Evolutionary conservation across 306 rosid species (phyloP).

Genomic region (Astragalus membranaceus): DNA sequence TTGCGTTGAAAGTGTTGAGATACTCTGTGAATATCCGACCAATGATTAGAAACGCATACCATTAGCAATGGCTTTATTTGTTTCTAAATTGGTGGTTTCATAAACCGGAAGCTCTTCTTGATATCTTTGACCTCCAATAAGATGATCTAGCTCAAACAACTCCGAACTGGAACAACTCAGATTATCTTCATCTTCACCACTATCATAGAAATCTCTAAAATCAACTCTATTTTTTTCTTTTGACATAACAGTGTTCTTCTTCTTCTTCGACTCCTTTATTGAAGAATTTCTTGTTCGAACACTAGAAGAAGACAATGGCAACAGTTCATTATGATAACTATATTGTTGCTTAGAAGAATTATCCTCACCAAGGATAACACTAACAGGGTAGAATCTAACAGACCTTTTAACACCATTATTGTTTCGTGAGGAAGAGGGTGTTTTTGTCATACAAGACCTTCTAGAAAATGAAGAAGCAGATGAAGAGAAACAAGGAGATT

Average conservation of each 20-base stretch:
- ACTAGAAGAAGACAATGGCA: neutral
- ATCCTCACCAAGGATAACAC: slow-evolving; percentile 50
- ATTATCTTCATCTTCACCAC: slow-evolving; percentile 21
- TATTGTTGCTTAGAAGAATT: slow-evolving; percentile 1
- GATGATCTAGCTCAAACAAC: slow-evolving; percentile 67
- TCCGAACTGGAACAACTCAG: slow-evolving; percentile 69
- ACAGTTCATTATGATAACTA: neutral
- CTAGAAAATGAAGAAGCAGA: slow-evolving; percentile 40
- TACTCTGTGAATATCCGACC: too few species aligned
- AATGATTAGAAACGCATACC: slow-evolving; percentile 50
- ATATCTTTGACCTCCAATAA: slow-evolving; percentile 58
- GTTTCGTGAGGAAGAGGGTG: slow-evolving; percentile 21
- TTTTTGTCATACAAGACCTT: slow-evolving; percentile 59
- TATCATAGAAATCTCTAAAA: slow-evolving; percentile 17
- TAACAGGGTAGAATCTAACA: slow-evolving; percentile 57
- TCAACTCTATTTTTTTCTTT: slow-evolving; percentile 9
- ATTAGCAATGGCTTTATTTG: slow-evolving; percentile 66
- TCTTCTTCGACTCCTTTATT: slow-evolving; percentile 9
- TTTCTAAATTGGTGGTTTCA: slow-evolving; percentile 64
- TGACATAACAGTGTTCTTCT: slow-evolving; percentile 11
- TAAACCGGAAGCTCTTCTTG: slow-evolving; percentile 76
- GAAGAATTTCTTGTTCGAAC: slow-evolving; percentile 24
- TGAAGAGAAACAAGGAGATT: slow-evolving; percentile 37
- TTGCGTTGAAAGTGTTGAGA: too few species aligned
- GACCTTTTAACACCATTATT: slow-evolving; percentile 33